phyloP scores from a whole-genome alignment of 805 yeast genomes.

The Allodekkera sacchari region DNA sequence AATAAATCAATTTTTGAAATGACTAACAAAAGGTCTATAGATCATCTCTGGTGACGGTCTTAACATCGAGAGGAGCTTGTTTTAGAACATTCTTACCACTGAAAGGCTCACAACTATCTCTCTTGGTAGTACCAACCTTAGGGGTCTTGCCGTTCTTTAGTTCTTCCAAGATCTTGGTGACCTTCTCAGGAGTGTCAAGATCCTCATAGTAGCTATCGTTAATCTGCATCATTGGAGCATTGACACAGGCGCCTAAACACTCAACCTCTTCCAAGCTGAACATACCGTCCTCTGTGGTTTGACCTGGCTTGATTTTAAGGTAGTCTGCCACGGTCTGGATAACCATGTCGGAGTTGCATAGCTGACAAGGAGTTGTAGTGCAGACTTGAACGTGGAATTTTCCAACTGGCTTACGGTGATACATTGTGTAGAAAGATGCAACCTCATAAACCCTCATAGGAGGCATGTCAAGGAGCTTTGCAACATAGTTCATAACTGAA shows the following conservation, averaged over 20 bases:
- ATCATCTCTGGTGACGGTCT: constrained; percentile 65
- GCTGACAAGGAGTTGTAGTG: constrained; percentile 85
- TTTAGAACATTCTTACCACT: constrained; percentile 59
- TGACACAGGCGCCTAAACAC: constrained; percentile 88
- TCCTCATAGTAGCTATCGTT: constrained; percentile 83
- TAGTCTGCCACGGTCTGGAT: constrained; percentile 59
- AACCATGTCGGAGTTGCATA: constrained; percentile 74
- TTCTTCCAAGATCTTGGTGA: constrained; percentile 51
- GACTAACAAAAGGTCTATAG: constrained; percentile 28
- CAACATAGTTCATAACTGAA: constrained; percentile 85
- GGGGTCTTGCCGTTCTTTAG: constrained; percentile 56
- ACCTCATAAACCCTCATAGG: constrained; percentile 93
- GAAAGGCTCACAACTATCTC: constrained; percentile 71
- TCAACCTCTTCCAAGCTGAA: constrained; percentile 85
- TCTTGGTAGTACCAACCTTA: constrained; percentile 55
- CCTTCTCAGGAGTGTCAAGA: constrained; percentile 54
- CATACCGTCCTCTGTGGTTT: constrained; percentile 65
- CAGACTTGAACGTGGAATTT: constrained; percentile 78
- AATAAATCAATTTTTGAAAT: not conserved
- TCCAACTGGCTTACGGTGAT: constrained; percentile 79
- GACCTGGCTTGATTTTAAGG: constrained; percentile 63
- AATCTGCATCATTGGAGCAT: constrained; percentile 81
- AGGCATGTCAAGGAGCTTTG: constrained; percentile 76
- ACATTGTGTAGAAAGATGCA: constrained; percentile 89
- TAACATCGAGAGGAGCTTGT: constrained; percentile 60